Evolutionary conservation across 2,329 filamentous ascomycete genomes (phyloP).

Genomic region (Cladosporium velox): DNA sequence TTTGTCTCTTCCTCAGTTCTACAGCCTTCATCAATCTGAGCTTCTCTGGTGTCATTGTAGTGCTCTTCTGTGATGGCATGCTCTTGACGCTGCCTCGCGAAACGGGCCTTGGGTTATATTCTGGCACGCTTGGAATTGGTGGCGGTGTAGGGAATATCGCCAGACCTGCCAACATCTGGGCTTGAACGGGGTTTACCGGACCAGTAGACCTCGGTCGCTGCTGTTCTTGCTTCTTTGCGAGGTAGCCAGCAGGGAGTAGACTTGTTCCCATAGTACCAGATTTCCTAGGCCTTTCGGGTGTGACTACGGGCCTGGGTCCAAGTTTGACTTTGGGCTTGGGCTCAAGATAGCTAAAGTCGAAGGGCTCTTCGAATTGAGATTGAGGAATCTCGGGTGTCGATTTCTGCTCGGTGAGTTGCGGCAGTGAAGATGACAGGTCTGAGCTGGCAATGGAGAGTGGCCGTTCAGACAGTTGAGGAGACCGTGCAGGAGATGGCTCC

Average conservation of each 20-base stretch:
- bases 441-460: background rate
- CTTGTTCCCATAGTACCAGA: slow-evolving; percentile 47
- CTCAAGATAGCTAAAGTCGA: slow-evolving; percentile 50
- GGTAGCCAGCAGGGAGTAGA: slow-evolving; percentile 33
- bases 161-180: background rate
- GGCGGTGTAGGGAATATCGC: slow-evolving; percentile 28
- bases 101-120: slow-evolving; percentile 37
- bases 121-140: slow-evolving; percentile 39
- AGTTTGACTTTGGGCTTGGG: slow-evolving; percentile 82
- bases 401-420: background rate
- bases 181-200: slow-evolving; percentile 24
- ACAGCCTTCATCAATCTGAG: slow-evolving; percentile 90
- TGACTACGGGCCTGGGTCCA: slow-evolving; percentile 61
- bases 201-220: slow-evolving; percentile 41
- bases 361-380: slow-evolving; percentile 43
- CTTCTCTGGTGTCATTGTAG: slow-evolving; percentile 78
- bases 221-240: slow-evolving; percentile 35
- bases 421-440: background rate
- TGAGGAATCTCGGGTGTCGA: slow-evolving; percentile 34
- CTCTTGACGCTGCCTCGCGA: slow-evolving; percentile 44
- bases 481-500: slow-evolving; percentile 4
- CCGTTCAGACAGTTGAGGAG: background rate
- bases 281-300: slow-evolving; percentile 11
- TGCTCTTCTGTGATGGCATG: slow-evolving; percentile 43
- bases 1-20: slow-evolving; percentile 83